Conservation (phyloP, 164 flowering plant species). For the Tetrastigma voinierianum region DNA sequence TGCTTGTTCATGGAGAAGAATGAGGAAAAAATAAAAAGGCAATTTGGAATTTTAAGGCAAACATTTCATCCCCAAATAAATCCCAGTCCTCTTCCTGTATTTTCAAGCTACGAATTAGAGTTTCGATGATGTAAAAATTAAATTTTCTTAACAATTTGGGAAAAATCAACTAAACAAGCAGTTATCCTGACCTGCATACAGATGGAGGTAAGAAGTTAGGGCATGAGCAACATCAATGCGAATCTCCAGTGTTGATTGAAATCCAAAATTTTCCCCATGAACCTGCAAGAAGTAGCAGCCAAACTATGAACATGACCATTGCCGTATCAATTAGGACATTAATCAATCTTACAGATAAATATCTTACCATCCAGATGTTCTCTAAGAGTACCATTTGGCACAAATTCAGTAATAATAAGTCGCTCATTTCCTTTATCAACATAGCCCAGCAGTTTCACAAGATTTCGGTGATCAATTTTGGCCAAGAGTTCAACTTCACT, state of each 20-base stretch:
- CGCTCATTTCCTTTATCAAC: conserved; percentile 87
- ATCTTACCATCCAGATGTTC: conserved; percentile 94
- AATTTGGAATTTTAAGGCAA: not conserved
- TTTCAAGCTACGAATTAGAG: not conserved
- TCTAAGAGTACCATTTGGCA: conserved; percentile 90
- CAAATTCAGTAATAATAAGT: conserved; percentile 82
- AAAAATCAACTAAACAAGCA: not conserved
- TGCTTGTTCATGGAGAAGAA: too few species aligned
- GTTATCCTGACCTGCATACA: conserved; percentile 58
- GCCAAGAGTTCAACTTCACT: conserved; percentile 89
- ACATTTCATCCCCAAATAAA: not conserved
- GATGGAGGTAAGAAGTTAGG: conserved; percentile 85
- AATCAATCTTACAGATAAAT: not conserved
- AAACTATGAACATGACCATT: conserved; percentile 8
- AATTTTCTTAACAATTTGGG: not conserved
- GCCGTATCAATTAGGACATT: not conserved
- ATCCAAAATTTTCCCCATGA: conserved; percentile 69
- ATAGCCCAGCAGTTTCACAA: conserved; percentile 90
- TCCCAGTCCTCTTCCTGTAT: too few species aligned
- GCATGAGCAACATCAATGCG: conserved; percentile 91
- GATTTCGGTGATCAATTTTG: conserved; percentile 86
- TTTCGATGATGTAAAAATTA: not conserved
- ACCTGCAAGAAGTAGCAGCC: conserved; percentile 46
- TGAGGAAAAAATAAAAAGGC: too few species aligned
- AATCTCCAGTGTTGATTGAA: conserved; percentile 84